Base-by-base conservation (phyloP, 345 rosid species). In the Citrus australasica region DNA sequence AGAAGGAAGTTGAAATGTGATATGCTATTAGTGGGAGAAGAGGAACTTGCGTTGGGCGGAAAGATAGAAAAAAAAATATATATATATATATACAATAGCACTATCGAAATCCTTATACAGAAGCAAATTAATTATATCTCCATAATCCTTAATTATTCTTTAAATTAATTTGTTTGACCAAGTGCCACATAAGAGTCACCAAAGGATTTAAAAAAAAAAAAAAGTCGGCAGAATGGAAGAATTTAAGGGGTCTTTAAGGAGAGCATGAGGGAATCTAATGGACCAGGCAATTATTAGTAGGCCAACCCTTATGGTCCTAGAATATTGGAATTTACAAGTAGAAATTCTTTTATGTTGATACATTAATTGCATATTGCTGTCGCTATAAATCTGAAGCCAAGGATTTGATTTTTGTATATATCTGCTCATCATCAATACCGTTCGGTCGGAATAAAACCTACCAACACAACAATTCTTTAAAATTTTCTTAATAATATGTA, bases 271-370 rank as follows among this genome's bases (percentile, higher is more conserved):
- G 75, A 33, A 53, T 40, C 71, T 35, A 33, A 63, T 68, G 86
- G 86, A 81, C 82, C 91, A 86, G 66, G 71, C 78, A 85, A 86
- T 84, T 69, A 87, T 89, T 85, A 71, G 87, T 77, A 82, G 89
- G 86, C 24, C 86, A 71, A 1, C 22, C 30, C 7, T 42, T 72
- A 48, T 79, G 88, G 87, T 87, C 88, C 86, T 81, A 74, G 79
- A 35, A 66, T 32, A 66, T 32, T 69, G 68, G 79, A 82, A 73
- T 79, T 82, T 77, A 10, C 75, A 76, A 73, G 75, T 65, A 72
- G 81, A 82, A 71, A 77, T 59, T 38, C 72, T 63, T 35, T 53
- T 71, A 83, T 79, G 85, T 76, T 73, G 85, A 75, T 79, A 27
- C 27, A 24, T 13, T 32, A 32, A 32, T 32, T 21, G 59, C 3